Conservation (phyloP, 768 basidiomycete species). For the Trametes cinnabarina region DNA sequence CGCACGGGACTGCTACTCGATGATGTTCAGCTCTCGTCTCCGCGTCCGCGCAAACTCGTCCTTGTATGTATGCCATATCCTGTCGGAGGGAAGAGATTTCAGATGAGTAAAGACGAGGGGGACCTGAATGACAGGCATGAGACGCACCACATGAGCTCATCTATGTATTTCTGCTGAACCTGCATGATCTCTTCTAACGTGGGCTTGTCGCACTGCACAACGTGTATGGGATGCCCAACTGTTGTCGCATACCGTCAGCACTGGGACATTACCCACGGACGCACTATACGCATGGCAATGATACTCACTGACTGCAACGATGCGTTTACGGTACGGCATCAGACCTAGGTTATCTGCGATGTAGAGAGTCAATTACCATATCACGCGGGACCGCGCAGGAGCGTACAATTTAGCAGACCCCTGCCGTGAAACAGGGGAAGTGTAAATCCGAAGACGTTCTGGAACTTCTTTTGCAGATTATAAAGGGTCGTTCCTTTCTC, state of each 20-base stretch:
- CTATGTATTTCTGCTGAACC: conserved; percentile 85
- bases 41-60: conserved; percentile 87
- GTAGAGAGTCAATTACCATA: too few relatives aligned
- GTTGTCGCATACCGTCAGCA: conserved; percentile 30
- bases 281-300: background rate
- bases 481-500: conserved; percentile 88
- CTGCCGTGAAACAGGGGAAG: conserved; percentile 96
- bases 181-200: conserved; percentile 75
- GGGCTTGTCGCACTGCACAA: conserved; percentile 74
- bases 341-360: conserved; percentile 87
- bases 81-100: too few relatives aligned
- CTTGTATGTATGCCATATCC: conserved; percentile 97
- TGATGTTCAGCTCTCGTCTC: conserved; percentile 71
- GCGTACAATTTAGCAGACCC: conserved; percentile 88
- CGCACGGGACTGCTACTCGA: conserved; percentile 65
- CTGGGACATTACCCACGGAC: background rate
- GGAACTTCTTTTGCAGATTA: conserved; percentile 85
- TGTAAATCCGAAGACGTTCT: conserved; percentile 91
- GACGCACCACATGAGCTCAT: conserved; percentile 77
- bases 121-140: too few relatives aligned
- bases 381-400: background rate
- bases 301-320: conserved; percentile 92
- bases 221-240: conserved; percentile 87
- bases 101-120: too few relatives aligned
- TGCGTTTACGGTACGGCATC: conserved; percentile 92